Evolutionary conservation across 345 rosid species (phyloP).

Genomic region (Gossypium bickii): DNA sequence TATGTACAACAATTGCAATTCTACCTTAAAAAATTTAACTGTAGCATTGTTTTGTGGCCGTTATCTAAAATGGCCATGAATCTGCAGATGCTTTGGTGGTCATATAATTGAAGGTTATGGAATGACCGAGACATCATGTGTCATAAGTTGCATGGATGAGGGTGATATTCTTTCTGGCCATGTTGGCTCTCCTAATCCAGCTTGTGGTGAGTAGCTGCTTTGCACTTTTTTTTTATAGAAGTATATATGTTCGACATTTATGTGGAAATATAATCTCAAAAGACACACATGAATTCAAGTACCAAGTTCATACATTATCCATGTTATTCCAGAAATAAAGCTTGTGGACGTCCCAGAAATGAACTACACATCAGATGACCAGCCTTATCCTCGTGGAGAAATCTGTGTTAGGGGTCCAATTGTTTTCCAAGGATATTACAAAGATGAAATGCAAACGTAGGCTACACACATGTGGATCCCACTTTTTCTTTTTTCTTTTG

Average conservation of each 20-base stretch:
- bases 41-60: no score
- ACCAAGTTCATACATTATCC: background rate
- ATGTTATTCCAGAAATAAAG: constrained; percentile 64
- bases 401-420: constrained; percentile 95
- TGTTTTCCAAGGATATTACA: constrained; percentile 75
- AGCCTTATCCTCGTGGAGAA: constrained; percentile 91
- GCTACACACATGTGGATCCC: background rate
- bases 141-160: constrained; percentile 46
- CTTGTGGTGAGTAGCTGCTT: constrained; percentile 62
- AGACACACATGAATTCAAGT: no score
- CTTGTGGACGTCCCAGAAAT: constrained; percentile 95
- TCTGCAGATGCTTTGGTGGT: constrained; percentile 81
- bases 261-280: no score
- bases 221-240: no score
- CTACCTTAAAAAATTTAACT: no score
- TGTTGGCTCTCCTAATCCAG: constrained; percentile 92
- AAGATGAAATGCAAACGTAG: constrained; percentile 96
- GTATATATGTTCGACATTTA: no score
- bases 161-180: constrained; percentile 72
- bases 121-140: constrained; percentile 71
- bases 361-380: constrained; percentile 87
- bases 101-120: constrained; percentile 64
- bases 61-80: background rate
- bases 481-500: background rate
- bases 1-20: no score